Base-by-base conservation (phyloP, 1,139 yeast genomes). In the Zygosaccharomyces pseudobailii region DNA sequence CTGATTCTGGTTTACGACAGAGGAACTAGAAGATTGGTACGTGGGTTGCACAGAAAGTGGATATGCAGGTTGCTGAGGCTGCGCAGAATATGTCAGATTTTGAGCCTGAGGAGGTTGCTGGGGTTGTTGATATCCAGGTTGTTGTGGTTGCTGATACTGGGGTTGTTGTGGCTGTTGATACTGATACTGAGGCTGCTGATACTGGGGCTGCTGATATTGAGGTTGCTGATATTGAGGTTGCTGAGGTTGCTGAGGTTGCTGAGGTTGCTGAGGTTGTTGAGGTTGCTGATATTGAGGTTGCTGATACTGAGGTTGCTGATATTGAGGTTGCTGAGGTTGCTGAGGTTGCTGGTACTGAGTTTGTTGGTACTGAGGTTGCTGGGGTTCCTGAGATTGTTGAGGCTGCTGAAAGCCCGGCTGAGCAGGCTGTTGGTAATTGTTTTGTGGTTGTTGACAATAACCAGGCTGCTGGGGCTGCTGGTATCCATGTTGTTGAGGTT, bases 171-270 rank as follows among this genome's bases (percentile, higher is more conserved):
- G 52, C 41, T 46, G 59, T 4, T 24, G 47, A 3, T 40, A 48
- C 32, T 45, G 55, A 31, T 45, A 50, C 35, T 43, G 56, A 6
- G 33, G 45, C 23, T 42, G 50, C 28, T 39, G 55, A 10, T 22
- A 36, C 22, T 32, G 39, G 6, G 40, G 47, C 21, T 33, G 44
- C 6, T 28, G 42, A 3, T 9, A 19, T 5, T 30, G 33, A 9
- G 10, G 19, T 30, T 13, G 33, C 6, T 17, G 22, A 3, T 23
- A 21, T 1, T 19, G 19, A 3, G 33, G 19, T 10, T 41, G 46
- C 20, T 6, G 33, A 4, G 33, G 19, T 30, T 30, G 33, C 33
- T 30, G 30, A 36, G 20, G 48, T 22, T 43, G 49, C 36, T 37
- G 52, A 10, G 45, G 35, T 36, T 44, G 55, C 36, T 46, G 53